Evolutionary conservation across 2,329 filamentous ascomycete genomes (phyloP), one percentile per base, ranked within the genome.

Genomic region (Aspergillus vadensis): DNA sequence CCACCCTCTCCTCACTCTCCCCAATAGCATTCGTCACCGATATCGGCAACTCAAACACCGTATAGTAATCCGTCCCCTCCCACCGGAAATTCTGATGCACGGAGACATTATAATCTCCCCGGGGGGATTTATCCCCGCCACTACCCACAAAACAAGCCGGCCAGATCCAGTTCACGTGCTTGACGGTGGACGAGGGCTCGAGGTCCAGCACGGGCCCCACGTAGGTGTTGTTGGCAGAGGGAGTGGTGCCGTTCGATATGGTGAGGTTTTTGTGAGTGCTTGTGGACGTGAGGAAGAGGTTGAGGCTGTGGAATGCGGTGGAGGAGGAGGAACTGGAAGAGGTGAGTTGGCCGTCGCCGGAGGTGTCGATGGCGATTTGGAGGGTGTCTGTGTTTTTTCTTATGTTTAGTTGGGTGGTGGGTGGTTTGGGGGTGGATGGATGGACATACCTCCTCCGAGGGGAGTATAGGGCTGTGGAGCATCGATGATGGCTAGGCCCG

Each of bases 91-190:
- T 87, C 69, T 91, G 88, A 58, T 88, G 87, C 67, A 91, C 89
- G 5, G 87, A 89, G 68, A 91, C 87, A 67, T 91, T 91, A 71
- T 91, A 91, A 17, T 79, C 76, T 2, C 88, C 88, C 2, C 86
- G 80, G 23, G 82, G 83, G 54, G 82, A 85, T 59, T 77, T 77
- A 0, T 75, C 72, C 3, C 75, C 71, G 2, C 85, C 86, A 53
- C 87, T 78, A 17, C 88, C 88, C 2, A 86, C 85, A 0, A 91
- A 78, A 67, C 88, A 91, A 60, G 84, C 82, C 0, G 89, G 88
- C 88, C 88, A 91, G 19, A 84, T 78, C 86, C 88, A 91, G 69
- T 88, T 87, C 63, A 91, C 82, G 70, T 91, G 88, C 71, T 91
- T 91, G 47, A 91, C 89, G 0, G 88, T 91, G 69, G 87, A 89